Base-by-base conservation (phyloP, 2,329 filamentous ascomycete genomes). In the Neofusicoccum sp. region DNA sequence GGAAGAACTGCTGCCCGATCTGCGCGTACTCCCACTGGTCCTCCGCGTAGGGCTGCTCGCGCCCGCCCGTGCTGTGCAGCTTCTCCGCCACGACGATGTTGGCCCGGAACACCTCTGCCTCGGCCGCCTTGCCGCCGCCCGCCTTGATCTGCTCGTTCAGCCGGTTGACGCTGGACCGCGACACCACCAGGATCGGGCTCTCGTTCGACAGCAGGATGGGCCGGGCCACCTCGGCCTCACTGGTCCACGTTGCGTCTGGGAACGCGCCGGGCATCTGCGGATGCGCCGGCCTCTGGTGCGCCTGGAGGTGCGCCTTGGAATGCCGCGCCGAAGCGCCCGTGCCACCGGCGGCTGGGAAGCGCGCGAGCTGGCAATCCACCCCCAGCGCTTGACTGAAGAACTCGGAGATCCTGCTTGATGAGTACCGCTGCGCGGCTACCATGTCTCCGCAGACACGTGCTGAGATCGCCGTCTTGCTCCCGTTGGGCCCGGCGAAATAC, bases 141-240 rank as follows among this genome's bases (percentile, higher is more conserved):
- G 76, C 74, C 58, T 77, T 82, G 66, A 98, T 95, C 11, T 85
- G 79, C 62, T 83, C 78, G 69, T 98, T 98, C 6, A 98, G 77
- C 2, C 82, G 83, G 48, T 90, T 86, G 49, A 98, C 83, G 66
- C 92, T 97, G 8, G 89, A 86, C 58, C 86, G 83, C 20, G 90
- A 91, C 60, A 98, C 88, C 48, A 91, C 84, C 0, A 99, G 82
- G 45, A 99, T 96, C 0, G 95, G 93, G 58, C 91, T 96, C 74
- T 98, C 95, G 71, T 99, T 99, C 26, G 93, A 90, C 3, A 99
- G 79, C 0, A 95, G 78, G 34, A 98, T 92, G 3, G 86, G 84
- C 56, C 82, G 73, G 58, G 71, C 71, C 66, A 69, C 66, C 82
- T 80, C 7, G 82, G 83, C 20, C 20, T 20, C 20, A 20, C 20